Evolutionary conservation across 1,284 basidiomycete genomes (phyloP), one percentile per base, ranked within the genome.

Genomic region (Stereum hirsutum): DNA sequence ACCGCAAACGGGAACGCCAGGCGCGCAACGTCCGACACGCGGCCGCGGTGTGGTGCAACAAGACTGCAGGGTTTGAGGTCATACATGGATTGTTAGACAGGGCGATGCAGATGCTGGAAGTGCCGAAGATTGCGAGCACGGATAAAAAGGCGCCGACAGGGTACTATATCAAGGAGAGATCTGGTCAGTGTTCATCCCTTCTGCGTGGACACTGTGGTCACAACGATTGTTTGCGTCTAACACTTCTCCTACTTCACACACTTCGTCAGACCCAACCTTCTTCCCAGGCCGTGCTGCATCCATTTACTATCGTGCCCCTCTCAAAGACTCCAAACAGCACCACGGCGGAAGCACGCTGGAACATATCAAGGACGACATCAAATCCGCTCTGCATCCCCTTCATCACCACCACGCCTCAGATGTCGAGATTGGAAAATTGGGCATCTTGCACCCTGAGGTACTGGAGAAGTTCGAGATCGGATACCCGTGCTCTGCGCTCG

Each of bases 31-130:
- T 85, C 42, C 73, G 94, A 45, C 85, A 89, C 54, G 82, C 93
- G 1, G 90, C 81, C 0, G 95, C 89, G 0, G 78, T 98, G 25
- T 98, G 91, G 82, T 93, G 91, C 63, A 95, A 96, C 64, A 92
- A 90, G 70, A 88, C 85, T 12, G 96, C 95, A 15, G 91, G 91
- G 6, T 99, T 99, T 62, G 96, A 99, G 69, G 78, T 96, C 49
- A 86, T 96, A 8, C 96, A 99, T 60, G 95, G 95, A 20, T 68
- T 99, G 61, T 67, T 99, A 50, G 94, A 98, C 63, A 74, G 93
- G 39, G 73, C 91, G 42, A 98, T 99, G 95, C 82, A 86, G 59
- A 90, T 94, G 72, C 69, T 99, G 20, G 91, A 92, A 51, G 77
- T 99, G 36, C 86, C 90, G 26, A 75, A 82, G 53, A 86, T 97